Evolutionary conservation across 208 protist species (phyloP), one percentile per base, ranked within the genome.

Genomic region (Crithidia expoeki): DNA sequence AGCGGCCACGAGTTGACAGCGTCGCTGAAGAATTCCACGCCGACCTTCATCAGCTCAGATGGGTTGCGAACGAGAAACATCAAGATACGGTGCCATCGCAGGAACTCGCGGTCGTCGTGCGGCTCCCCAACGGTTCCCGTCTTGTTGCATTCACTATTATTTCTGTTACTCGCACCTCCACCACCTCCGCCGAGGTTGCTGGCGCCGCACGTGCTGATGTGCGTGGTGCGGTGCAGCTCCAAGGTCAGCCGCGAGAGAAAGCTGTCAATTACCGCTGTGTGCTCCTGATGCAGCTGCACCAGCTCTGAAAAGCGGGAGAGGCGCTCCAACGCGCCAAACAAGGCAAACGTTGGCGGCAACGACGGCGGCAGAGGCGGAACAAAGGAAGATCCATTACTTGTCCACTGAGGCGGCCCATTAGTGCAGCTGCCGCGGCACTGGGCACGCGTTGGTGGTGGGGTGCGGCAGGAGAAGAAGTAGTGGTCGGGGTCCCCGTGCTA

Each of bases 291-390:
- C 9, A 94, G 74, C 33, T 34, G 68, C 51, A 65, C 44, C 38
- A 94, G 79, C 40, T 86, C 74, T 14, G 81, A 72, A 40, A 92
- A 89, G 52, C 73, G 71, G 2, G 73, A 78, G 28, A 53, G 62
- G 16, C 82, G 82, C 70, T 92, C 86, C 11, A 94, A 64, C 17
- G 76, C 79, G 14, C 84, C 80, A 75, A 94, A 94, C 17, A 94
- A 72, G n/a, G 68, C 81, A 76, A 94, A 94, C 17, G 87, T 65
- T 3, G 68, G 49, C 5, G 52, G 64, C 36, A 49, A 56, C 47
- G 47, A 32, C 42, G 53, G 55, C 0, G 52, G 34, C 19, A 50
- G 52, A 10, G 46, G 40, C 7, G 55, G 52, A 21, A 32, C 21
- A 32, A 16, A 33, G 50, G 50, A 3, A 6, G 21, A 51, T 0